Base-by-base conservation (phyloP, 2,329 filamentous ascomycete species). In the Trichoderma brevicompactum region DNA sequence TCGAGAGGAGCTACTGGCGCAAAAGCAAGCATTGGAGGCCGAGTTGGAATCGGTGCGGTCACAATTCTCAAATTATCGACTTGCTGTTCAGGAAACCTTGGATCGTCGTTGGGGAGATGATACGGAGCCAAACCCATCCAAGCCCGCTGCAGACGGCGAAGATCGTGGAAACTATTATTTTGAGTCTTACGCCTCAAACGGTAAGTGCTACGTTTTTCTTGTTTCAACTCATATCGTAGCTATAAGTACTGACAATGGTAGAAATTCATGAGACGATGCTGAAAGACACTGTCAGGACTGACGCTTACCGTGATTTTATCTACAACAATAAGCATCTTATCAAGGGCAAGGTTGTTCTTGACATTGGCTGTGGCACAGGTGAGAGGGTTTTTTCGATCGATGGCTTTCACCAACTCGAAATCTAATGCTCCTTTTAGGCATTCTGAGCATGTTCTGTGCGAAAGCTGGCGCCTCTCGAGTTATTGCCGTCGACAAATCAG, bases 211-310 rank as follows among this genome's bases (percentile, higher is more conserved):
- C n/a, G n/a, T 5, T 17, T 7, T 34, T 12, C 13, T 28, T n/a
- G 32, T 13, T 8, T 28, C 15, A 7, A 19, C 5, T 12, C 19
- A 13, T 48, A n/a, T 41, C 32, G 58, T n/a, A 13, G 13, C 15
- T 28, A 23, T 13, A 41, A 17, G 69, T 59, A 7, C 32, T 63
- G 32, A 63, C 40, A 15, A 12, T 15, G 2, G 41, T 36, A 91
- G 92, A 92, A 65, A 97, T 98, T 64, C 94, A 98, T 76, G 92
- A 97, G 75, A 93, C 91, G 7, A 98, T 98, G 94, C 85, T 98
- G 68, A 96, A 97, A 76, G 94, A 98, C 74, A 83, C 86, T 0
- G 84, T 97, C 46, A 90, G 94, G 59, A 98, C 94, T 10, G 91
- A 97, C 72, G 90, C 92, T 3, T 98, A 98, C 79, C 88, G 94